Evolutionary conservation across 192 early-diverging fungal genomes (phyloP).

Genomic region (Backusella mclennaniae): DNA sequence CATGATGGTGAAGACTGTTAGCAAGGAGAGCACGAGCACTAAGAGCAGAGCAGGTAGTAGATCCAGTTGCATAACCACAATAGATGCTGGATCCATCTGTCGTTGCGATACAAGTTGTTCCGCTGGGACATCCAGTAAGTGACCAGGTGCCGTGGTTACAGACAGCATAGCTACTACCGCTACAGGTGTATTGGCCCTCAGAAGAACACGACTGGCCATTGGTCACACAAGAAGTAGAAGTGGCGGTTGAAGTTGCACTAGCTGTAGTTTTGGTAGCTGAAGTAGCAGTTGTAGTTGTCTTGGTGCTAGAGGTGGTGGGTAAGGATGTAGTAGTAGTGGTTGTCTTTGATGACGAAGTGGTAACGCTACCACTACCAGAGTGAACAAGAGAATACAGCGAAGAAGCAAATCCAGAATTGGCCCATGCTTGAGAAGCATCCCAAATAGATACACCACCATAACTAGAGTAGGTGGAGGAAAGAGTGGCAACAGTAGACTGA

Average conservation of each 20-base stretch:
- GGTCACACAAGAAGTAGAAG: conserved; percentile 4
- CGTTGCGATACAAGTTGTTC: conserved; percentile 44
- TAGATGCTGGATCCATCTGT: conserved; percentile 42
- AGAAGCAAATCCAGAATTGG: conserved; percentile 38
- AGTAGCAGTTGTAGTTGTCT: neutral
- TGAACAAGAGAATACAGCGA: conserved; percentile 23
- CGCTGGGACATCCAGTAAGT: conserved; percentile 37
- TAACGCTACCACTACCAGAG: neutral
- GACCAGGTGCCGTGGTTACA: conserved; percentile 49
- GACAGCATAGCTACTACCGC: conserved; percentile 39
- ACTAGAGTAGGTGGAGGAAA: conserved; percentile 47
- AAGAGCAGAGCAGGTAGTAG: neutral
- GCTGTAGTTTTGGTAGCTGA: neutral
- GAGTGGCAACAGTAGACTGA: conserved; percentile 36
- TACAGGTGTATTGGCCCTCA: conserved; percentile 41
- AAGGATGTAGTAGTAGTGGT: neutral
- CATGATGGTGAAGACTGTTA: neutral
- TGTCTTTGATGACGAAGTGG: no score
- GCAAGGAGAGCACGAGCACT: neutral
- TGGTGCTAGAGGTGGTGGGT: neutral
- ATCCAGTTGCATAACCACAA: conserved; percentile 21
- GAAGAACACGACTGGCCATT: conserved; percentile 43
- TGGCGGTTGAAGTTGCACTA: neutral
- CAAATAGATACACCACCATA: conserved; percentile 77
- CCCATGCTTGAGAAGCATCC: conserved; percentile 68